Conservation (phyloP, 179 eudicot species). For the Pouteria campechiana region DNA sequence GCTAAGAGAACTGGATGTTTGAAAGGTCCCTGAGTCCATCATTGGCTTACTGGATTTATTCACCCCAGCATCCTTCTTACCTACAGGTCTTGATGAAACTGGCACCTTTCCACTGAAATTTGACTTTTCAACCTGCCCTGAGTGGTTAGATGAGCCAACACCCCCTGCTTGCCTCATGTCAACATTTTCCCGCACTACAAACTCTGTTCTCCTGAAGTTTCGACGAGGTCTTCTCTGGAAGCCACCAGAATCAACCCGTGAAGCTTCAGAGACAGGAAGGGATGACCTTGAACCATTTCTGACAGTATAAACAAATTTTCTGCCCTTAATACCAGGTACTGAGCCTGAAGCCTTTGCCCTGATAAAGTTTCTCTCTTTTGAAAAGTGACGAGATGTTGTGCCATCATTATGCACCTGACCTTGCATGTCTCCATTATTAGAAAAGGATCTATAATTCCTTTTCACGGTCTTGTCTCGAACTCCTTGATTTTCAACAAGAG, state of each 20-base stretch:
- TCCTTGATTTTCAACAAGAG: slow-evolving; percentile 18
- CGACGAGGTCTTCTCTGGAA: slow-evolving; percentile 67
- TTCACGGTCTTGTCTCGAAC: slow-evolving; percentile 13
- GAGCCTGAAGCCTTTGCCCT: slow-evolving; percentile 30
- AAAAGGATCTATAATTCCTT: slow-evolving; percentile 12
- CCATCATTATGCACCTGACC: slow-evolving; percentile 21
- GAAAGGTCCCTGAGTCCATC: slow-evolving; percentile 16
- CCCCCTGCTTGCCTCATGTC: slow-evolving; percentile 38
- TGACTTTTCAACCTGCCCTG: slow-evolving; percentile 29
- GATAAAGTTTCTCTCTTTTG: slow-evolving; percentile 22
- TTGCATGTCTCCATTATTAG: slow-evolving; percentile 24
- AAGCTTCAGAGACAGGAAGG: slow-evolving; percentile 26
- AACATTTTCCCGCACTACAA: slow-evolving; percentile 60
- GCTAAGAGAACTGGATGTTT: slow-evolving; percentile 13
- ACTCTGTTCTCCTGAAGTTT: slow-evolving; percentile 61
- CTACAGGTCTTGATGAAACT: slow-evolving; percentile 25
- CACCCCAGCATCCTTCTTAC: slow-evolving; percentile 20
- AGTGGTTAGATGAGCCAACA: slow-evolving; percentile 11
- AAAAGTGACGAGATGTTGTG: slow-evolving; percentile 18
- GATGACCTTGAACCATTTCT: slow-evolving; percentile 43
- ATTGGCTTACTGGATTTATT: slow-evolving; percentile 25
- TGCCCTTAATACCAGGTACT: slow-evolving; percentile 36
- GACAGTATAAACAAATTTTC: slow-evolving; percentile 36
- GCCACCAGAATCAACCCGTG: slow-evolving; percentile 33
- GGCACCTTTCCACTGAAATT: slow-evolving; percentile 23